Base-by-base conservation (phyloP, 2,329 filamentous ascomycete genomes). In the Fonsecaea erecta region DNA sequence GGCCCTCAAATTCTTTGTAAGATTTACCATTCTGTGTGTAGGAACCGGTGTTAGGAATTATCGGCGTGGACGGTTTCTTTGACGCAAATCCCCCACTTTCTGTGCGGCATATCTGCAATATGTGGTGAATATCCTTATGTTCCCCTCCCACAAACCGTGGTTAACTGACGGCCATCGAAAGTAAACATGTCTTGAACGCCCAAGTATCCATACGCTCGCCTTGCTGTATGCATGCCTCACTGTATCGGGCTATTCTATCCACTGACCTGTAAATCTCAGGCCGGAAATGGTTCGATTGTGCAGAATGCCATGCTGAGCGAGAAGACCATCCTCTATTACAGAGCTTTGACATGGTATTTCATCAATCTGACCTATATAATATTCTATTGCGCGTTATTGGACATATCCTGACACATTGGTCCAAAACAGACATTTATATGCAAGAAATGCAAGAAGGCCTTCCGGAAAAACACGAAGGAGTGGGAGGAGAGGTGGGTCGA, bases 391-490 rank as follows among this genome's bases (percentile, higher is more conserved):
- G 28, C 14, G 12, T 21, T 32, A 12, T 26, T 16, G 7, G 43
- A 18, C 56, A 52, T 62, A 40, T 9, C 14, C 35, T 26, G 8
- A n/a, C 37, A 35, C 18, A n/a, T 7, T 5, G 30, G 30, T 21
- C 14, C 18, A 40, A 53, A 63, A 26, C 12, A 80, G 77, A 86
- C 83, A 40, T 98, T 99, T 75, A 92, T 92, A 59, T 99, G 95
- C 86, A 99, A 99, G 75, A 99, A 99, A 82, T 99, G 95, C 88
- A 93, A 90, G 73, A 99, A 99, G 81, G 93, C 90, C 79, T 99
- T 99, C 83, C 90, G 95, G 72, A 99, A 98, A 77, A 92, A 99
- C 74, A 90, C 90, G 52, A 82, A 87, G 70, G 91, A 97, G 77
- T 97, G 97, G 73, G 95, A 99, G 72, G 95, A 99, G 73, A 90